Conservation (phyloP, 805 yeast genomes). For the Ogataea degrootiae region DNA sequence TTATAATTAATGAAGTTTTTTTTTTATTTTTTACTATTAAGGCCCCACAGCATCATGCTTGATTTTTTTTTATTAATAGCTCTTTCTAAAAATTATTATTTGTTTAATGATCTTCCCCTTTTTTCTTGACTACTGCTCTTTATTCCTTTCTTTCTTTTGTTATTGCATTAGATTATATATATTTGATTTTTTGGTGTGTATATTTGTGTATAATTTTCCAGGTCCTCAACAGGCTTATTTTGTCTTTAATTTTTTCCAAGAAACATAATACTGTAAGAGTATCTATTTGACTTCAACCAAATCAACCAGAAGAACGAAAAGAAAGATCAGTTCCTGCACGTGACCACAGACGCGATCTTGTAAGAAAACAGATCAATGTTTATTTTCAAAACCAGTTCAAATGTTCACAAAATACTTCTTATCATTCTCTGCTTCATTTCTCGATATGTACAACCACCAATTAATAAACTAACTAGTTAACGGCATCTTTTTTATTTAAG, state of each 20-base stretch:
- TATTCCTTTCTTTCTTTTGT: conserved; percentile 4
- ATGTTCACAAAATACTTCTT: too few relatives aligned
- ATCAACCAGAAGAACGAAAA: too few relatives aligned
- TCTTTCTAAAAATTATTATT: background rate
- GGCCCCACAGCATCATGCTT: background rate
- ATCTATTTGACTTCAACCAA: background rate
- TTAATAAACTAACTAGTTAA: too few relatives aligned
- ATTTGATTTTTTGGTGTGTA: conserved; percentile 7
- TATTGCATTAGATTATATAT: conserved; percentile 3
- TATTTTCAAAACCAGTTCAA: too few relatives aligned
- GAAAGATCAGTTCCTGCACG: too few relatives aligned
- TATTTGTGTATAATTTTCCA: conserved; percentile 7
- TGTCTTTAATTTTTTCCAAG: background rate
- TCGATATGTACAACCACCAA: too few relatives aligned
- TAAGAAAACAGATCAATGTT: too few relatives aligned
- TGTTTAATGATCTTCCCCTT: background rate
- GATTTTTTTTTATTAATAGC: background rate
- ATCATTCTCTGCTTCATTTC: too few relatives aligned
- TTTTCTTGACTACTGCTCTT: background rate
- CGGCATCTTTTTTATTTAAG: too few relatives aligned
- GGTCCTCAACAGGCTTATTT: conserved; percentile 23
- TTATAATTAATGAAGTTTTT: background rate
- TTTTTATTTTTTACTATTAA: background rate
- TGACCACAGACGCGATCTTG: too few relatives aligned
- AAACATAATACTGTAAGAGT: background rate